Conservation (phyloP, 2,329 filamentous ascomycete genomes). For the Penicillium paneum region DNA sequence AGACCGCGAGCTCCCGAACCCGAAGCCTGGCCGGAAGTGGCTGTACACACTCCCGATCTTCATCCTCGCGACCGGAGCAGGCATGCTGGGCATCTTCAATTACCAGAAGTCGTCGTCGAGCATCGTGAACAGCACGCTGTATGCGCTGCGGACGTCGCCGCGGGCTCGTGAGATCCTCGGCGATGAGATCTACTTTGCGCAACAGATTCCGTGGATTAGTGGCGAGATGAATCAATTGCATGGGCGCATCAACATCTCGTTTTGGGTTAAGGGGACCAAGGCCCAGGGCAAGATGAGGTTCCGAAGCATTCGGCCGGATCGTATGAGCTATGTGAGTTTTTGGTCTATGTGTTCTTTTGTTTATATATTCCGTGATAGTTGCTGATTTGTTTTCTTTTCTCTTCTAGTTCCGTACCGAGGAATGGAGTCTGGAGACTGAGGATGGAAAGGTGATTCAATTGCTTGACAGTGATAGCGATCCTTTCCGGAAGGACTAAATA, state of each 20-base stretch:
- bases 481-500: slow-evolving; percentile 55
- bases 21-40: slow-evolving; percentile 58
- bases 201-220: slow-evolving; percentile 76
- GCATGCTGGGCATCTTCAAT: slow-evolving; percentile 91
- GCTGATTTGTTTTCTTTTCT: slow-evolving; percentile 4
- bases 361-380: not conserved
- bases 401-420: slow-evolving; percentile 73
- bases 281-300: slow-evolving; percentile 73
- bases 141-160: slow-evolving; percentile 79
- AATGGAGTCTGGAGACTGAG: slow-evolving; percentile 78
- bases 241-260: slow-evolving; percentile 81
- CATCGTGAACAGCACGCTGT: slow-evolving; percentile 82
- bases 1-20: slow-evolving; percentile 52
- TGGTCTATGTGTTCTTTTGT: not conserved
- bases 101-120: slow-evolving; percentile 94
- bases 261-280: slow-evolving; percentile 78
- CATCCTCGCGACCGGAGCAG: slow-evolving; percentile 64
- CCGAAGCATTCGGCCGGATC: slow-evolving; percentile 66
- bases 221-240: slow-evolving; percentile 92
- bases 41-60: slow-evolving; percentile 76
- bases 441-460: slow-evolving; percentile 70
- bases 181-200: slow-evolving; percentile 78
- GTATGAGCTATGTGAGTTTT: slow-evolving; percentile 55
- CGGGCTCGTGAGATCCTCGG: slow-evolving; percentile 74
- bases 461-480: slow-evolving; percentile 65